Evolutionary conservation across 345 rosid species (phyloP).

Genomic region (Eucalyptus marginata): DNA sequence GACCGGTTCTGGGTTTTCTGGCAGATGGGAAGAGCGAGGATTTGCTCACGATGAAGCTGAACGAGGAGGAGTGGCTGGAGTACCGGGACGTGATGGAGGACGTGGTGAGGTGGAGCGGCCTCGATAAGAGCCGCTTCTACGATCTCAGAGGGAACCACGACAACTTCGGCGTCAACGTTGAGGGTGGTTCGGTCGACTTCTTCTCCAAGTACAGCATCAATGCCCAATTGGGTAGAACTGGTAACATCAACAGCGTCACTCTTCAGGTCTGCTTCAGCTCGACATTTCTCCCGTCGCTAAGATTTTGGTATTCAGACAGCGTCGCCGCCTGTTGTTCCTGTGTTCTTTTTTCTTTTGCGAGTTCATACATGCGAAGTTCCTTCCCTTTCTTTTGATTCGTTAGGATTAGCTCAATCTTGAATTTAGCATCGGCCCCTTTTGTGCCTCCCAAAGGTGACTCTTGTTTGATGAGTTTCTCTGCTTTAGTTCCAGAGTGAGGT

Average conservation of each 20-base stretch:
- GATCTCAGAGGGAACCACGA: conserved; percentile 97
- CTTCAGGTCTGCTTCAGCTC: conserved; percentile 45
- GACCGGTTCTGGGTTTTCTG: not conserved
- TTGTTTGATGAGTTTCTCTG: not conserved
- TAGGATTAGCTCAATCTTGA: not conserved
- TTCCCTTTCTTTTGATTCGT: not conserved
- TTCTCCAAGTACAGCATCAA: conserved; percentile 78
- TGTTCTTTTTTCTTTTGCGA: not conserved
- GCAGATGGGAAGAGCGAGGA: conserved; percentile 93
- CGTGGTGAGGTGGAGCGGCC: conserved; percentile 51
- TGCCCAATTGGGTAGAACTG: conserved; percentile 48
- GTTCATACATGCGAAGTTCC: not conserved
- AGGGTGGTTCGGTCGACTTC: conserved; percentile 63
- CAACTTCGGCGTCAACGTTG: conserved; percentile 68
- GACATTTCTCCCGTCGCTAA: not conserved
- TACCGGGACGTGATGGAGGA: conserved; percentile 65
- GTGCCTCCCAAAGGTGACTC: not conserved
- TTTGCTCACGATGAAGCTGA: conserved; percentile 68
- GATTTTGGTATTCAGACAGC: not conserved
- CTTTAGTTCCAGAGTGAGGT: not conserved
- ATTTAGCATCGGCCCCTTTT: not conserved
- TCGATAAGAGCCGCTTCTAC: conserved; percentile 60
- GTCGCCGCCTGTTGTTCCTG: not conserved
- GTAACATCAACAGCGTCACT: conserved; percentile 48
- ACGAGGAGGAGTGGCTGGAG: conserved; percentile 78